Evolutionary conservation across 305 asterid genomes (phyloP).

Genomic region (Solanum hybrid): DNA sequence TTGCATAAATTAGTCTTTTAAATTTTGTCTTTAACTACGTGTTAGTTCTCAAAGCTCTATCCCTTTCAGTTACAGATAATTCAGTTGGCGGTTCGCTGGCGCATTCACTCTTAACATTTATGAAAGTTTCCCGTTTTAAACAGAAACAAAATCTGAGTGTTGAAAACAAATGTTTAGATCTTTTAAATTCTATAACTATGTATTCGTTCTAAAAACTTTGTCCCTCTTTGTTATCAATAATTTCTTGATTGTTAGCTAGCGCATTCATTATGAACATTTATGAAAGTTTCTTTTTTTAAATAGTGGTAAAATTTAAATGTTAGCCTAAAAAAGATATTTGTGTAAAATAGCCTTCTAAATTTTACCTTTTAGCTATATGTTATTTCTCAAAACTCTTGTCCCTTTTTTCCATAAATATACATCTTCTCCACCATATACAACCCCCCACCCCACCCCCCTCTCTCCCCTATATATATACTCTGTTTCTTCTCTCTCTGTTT

Average conservation of each 20-base stretch:
- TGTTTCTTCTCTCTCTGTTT: neutral
- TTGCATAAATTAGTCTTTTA: too few species aligned
- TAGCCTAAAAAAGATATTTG: neutral
- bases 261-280: too few species aligned
- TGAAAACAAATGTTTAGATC: accelerated
- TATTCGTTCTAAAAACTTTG: neutral
- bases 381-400: neutral
- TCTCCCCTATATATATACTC: neutral
- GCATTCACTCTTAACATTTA: neutral
- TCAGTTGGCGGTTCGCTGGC: neutral
- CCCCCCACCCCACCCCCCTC: neutral
- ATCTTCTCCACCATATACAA: too few species aligned
- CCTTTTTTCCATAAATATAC: too few species aligned
- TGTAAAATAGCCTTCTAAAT: neutral
- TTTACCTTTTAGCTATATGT: neutral
- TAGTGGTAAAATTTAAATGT: too few species aligned
- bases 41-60: neutral
- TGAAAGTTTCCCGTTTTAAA: neutral
- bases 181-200: too few species aligned
- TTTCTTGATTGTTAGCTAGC: too few species aligned
- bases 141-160: too few species aligned
- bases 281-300: too few species aligned
- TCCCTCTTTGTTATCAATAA: too few species aligned
- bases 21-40: neutral
- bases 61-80: too few species aligned